Conservation (phyloP, 768 basidiomycete species). For the Russula emetica region DNA sequence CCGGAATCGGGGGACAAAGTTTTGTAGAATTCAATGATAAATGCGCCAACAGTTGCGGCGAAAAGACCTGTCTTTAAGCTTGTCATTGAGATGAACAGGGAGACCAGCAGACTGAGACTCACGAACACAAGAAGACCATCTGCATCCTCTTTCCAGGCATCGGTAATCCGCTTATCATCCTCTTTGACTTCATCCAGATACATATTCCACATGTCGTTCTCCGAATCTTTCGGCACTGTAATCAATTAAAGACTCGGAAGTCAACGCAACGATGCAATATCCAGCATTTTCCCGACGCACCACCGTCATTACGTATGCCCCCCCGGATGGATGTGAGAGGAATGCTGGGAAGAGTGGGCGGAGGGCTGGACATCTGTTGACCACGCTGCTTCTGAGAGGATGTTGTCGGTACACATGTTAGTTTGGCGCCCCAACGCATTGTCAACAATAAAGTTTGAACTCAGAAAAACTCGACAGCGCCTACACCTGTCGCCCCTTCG, state of each 20-base stretch:
- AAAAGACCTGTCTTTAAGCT: not conserved
- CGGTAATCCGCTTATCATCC: not conserved
- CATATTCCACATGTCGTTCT: not conserved
- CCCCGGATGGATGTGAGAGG: too few species aligned
- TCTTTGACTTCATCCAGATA: not conserved
- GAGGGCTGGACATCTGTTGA: not conserved
- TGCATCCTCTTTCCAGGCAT: not conserved
- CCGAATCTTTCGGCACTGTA: not conserved
- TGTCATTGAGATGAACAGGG: not conserved
- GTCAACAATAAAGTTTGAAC: too few species aligned
- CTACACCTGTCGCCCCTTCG: too few species aligned
- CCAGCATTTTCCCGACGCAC: not conserved
- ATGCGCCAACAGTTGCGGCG: not conserved
- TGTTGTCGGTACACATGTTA: not conserved
- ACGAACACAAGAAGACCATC: not conserved
- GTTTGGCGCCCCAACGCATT: too few species aligned
- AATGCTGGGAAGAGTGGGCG: not conserved
- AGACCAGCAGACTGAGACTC: not conserved
- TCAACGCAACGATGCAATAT: not conserved
- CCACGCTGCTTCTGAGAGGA: not conserved
- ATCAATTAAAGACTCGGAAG: too few species aligned
- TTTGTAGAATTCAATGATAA: not conserved
- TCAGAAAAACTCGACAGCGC: too few species aligned
- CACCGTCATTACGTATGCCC: not conserved
- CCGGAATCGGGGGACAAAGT: not conserved